Evolutionary conservation across 2,329 filamentous ascomycete species (phyloP).

Genomic region (Fusarium buharicum): DNA sequence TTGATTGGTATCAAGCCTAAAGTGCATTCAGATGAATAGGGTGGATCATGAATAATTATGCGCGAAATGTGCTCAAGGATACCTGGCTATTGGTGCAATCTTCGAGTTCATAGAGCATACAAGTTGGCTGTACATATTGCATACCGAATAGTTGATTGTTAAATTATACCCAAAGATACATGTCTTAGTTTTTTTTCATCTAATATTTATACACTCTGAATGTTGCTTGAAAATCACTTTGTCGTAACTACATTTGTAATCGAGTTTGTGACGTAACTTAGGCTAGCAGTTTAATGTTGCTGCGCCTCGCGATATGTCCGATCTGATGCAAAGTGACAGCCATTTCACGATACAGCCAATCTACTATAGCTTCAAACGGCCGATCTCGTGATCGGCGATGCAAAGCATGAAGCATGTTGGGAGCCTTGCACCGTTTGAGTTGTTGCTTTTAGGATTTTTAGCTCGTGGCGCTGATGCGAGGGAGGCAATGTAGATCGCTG

Average conservation of each 20-base stretch:
- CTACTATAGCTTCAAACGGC: neutral
- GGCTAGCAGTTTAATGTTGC: neutral
- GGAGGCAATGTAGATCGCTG: conserved; percentile 29
- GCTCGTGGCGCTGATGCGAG: conserved; percentile 10
- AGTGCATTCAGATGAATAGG: conserved; percentile 12
- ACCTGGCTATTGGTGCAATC: conserved; percentile 11
- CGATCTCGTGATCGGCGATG: conserved; percentile 36
- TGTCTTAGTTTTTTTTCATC: too few species aligned
- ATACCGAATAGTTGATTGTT: conserved; percentile 20
- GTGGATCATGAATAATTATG: neutral
- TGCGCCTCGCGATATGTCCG: conserved; percentile 2
- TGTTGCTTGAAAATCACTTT: too few species aligned
- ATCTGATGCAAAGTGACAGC: conserved; percentile 12
- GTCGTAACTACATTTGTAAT: neutral
- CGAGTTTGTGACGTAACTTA: conserved; percentile 7
- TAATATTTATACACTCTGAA: too few species aligned
- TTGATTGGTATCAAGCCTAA: conserved; percentile 34
- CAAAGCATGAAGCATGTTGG: neutral
- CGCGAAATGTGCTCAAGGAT: conserved; percentile 7
- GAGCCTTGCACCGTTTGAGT: conserved; percentile 6
- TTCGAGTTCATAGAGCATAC: conserved; percentile 28
- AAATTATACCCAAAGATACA: conserved; percentile 45
- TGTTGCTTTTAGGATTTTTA: conserved; percentile 13
- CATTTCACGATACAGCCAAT: conserved; percentile 18
- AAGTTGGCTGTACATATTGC: conserved; percentile 16